phyloP scores from a whole-genome alignment of 2,329 filamentous ascomycete species.

The Sarocladium brachiariae region DNA sequence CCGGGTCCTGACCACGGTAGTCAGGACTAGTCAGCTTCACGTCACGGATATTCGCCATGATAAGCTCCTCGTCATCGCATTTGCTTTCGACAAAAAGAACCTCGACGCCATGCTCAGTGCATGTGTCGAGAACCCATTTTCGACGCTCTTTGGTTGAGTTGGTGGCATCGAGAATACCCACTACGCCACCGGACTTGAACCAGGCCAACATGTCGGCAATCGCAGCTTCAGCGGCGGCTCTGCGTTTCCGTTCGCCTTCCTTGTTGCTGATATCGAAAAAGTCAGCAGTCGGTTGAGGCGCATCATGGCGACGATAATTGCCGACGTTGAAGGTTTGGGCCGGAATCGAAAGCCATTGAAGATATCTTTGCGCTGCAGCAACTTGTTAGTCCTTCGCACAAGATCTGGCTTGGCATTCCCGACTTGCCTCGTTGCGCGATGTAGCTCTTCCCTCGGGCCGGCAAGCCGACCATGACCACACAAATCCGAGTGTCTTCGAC shows the following conservation, averaged over 20 bases:
- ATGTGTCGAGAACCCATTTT: constrained; percentile 82
- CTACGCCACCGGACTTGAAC: constrained; percentile 76
- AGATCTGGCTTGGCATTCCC: background rate
- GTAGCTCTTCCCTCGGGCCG: constrained; percentile 91
- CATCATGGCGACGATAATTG: constrained; percentile 84
- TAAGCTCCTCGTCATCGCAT: constrained; percentile 90
- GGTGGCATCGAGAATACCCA: constrained; percentile 92
- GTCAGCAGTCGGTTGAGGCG: constrained; percentile 82
- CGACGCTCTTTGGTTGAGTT: constrained; percentile 89
- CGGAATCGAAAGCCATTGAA: constrained; percentile 92
- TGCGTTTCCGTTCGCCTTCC: constrained; percentile 84
- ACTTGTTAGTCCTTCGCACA: constrained; percentile 6
- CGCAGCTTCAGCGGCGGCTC: constrained; percentile 83
- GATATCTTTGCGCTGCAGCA: constrained; percentile 72
- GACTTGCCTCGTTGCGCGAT: constrained; percentile 89
- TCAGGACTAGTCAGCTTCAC: constrained; percentile 97
- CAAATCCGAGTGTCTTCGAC: constrained; percentile 95
- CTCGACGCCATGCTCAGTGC: constrained; percentile 70
- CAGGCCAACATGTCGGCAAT: constrained; percentile 90
- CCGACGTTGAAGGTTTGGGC: constrained; percentile 97
- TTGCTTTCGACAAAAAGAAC: constrained; percentile 95
- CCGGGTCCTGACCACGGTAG: constrained; percentile 89
- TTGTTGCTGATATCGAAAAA: constrained; percentile 91
- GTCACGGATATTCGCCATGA: constrained; percentile 97
- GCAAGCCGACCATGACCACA: constrained; percentile 97